A percentile compares a stretch with the other conserved stretches of the same genome.
Evolutionary conservation across 2,329 filamentous ascomycete genomes (phyloP).

Genomic region (Aspergillus ochraceus): DNA sequence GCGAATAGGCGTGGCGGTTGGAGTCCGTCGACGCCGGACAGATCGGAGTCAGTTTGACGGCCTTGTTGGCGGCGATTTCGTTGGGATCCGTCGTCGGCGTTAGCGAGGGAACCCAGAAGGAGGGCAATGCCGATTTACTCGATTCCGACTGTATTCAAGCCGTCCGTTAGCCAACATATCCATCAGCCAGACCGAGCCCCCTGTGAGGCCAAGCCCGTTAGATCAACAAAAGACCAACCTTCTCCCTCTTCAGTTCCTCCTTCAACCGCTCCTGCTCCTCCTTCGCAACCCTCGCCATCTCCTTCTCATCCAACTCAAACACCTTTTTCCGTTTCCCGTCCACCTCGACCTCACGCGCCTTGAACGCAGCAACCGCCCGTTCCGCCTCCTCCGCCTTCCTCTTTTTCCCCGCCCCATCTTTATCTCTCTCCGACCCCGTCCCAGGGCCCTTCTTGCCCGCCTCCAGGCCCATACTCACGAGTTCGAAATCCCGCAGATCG

Average conservation of each 20-base stretch:
- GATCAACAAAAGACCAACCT: slow-evolving; percentile 45
- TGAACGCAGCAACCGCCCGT: slow-evolving; percentile 27
- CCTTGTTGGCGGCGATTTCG: slow-evolving; percentile 59
- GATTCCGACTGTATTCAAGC: slow-evolving; percentile 45
- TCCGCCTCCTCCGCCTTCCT: slow-evolving; percentile 31
- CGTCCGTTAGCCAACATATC: background rate
- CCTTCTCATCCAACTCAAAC: slow-evolving; percentile 75
- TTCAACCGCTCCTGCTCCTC: slow-evolving; percentile 71
- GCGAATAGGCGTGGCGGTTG: slow-evolving; percentile 69
- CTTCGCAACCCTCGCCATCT: slow-evolving; percentile 67
- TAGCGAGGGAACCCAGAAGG: slow-evolving; percentile 89
- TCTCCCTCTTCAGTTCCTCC: slow-evolving; percentile 70
- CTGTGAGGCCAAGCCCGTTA: background rate
- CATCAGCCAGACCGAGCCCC: background rate
- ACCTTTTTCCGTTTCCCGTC: slow-evolving; percentile 67
- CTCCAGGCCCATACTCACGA: slow-evolving; percentile 69
- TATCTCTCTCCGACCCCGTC: slow-evolving; percentile 2
- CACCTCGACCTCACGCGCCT: slow-evolving; percentile 46
- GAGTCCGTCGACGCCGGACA: slow-evolving; percentile 73
- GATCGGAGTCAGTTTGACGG: slow-evolving; percentile 66
- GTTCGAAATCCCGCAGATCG: slow-evolving; percentile 79
- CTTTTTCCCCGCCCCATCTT: slow-evolving; percentile 21
- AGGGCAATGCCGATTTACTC: slow-evolving; percentile 69
- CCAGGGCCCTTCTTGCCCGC: slow-evolving; percentile 17
- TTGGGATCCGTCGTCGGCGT: slow-evolving; percentile 65